Base-by-base conservation (phyloP, 2,329 filamentous ascomycete genomes). In the Fusarium continuum region DNA sequence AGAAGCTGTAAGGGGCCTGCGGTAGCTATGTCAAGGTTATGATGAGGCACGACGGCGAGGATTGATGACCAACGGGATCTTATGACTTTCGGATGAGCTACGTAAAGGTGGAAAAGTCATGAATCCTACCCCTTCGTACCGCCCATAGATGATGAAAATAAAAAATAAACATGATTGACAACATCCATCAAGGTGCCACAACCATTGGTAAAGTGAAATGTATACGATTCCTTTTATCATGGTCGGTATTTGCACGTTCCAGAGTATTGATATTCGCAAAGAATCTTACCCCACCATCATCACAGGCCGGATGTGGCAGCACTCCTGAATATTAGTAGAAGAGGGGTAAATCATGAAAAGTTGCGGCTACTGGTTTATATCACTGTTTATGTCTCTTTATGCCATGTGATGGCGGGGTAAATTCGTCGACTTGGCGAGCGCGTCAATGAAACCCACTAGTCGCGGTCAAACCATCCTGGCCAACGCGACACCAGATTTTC, bases 1-100 rank as follows among this genome's bases (percentile, higher is more conserved):
- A 92, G 85, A 96, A 96, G 86, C 83, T 94, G 82, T 97, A 92
- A 88, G 70, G 67, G 66, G 65, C 62, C 70, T 49, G 63, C 53
- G 56, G 44, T 40, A 34, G 51, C 52, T 55, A 47, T 46, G 55
- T 62, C 55, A 72, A 64, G 67, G 65, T 64, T 70, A 43, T 64
- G 68, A 76, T 70, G 70, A 74, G 64, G 70, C 67, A 75, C 69
- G 73, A 75, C 57, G 67, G 67, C 40, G 68, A 67, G 62, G 69
- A 65, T 65, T 73, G 59, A 73, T 66, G 70, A 72, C 60, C 65
- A 56, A 64, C 61, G 55, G 51, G 55, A 56, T 58, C 62, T 62
- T 55, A 69, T 57, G 64, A 67, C 57, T 61, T 38, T 51, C 34
- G 50, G 64, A 70, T 63, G 69, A 70, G 59, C 51, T 54, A 61